These are phyloP conservation scores for Vaccinium corymbosum DNA, from an alignment of 148 eudicot species.

Conservation along the genomic window DNA sequence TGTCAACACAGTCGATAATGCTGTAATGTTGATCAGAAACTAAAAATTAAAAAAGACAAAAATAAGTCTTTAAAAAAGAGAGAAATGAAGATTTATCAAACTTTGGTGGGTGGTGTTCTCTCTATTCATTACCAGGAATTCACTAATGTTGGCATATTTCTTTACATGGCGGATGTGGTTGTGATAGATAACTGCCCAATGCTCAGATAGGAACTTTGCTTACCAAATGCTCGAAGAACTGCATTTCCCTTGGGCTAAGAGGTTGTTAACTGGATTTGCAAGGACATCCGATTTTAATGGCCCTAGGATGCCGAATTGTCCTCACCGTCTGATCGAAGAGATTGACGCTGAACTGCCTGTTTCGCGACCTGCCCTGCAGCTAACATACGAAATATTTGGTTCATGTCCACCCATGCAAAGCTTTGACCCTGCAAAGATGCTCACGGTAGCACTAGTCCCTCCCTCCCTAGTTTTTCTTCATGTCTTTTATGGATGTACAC, in stretches of 20 bases:
- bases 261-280: conserved; percentile 85
- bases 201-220: conserved; percentile 86
- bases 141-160: neutral
- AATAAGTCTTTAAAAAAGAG: neutral
- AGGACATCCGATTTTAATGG: conserved; percentile 89
- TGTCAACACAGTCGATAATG: neutral
- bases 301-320: conserved; percentile 66
- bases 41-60: neutral
- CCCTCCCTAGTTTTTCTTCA: neutral
- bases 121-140: neutral
- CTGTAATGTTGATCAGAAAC: neutral
- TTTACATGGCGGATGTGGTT: conserved; percentile 17
- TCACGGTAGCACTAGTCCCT: conserved; percentile 52
- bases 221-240: conserved; percentile 74
- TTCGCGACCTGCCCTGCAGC: conserved; percentile 75
- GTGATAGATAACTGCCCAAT: conserved; percentile 63
- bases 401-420: conserved; percentile 94
- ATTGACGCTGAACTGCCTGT: conserved; percentile 81
- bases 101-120: neutral
- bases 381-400: conserved; percentile 79
- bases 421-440: conserved; percentile 94
- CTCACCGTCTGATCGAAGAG: conserved; percentile 81
- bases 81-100: neutral
- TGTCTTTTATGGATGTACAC: neutral
- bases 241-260: conserved; percentile 90